Evolutionary conservation across 306 rosid species (phyloP).

Genomic region (Hippophae rhamnoides): DNA sequence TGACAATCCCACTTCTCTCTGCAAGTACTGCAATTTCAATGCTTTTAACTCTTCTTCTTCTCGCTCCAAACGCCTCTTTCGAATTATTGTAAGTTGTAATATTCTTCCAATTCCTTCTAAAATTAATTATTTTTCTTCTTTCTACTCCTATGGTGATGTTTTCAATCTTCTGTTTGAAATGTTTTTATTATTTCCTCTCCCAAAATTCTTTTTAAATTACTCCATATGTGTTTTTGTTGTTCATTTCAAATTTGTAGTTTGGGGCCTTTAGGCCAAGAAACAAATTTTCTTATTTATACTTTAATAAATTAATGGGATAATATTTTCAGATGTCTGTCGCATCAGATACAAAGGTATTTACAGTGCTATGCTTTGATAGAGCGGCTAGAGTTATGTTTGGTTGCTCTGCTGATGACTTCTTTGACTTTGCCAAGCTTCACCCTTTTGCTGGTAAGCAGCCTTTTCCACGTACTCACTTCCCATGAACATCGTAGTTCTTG

Average conservation of each 20-base stretch:
- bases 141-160: background rate
- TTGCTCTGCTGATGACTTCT: conserved; percentile 68
- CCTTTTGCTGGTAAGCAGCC: conserved; percentile 43
- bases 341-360: conserved; percentile 46
- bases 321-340: conserved; percentile 60
- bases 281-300: background rate
- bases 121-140: background rate
- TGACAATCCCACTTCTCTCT: conserved; percentile 22
- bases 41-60: conserved; percentile 25
- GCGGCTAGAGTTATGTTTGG: conserved; percentile 60
- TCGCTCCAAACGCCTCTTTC: conserved; percentile 54
- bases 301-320: background rate
- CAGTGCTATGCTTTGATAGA: conserved; percentile 59
- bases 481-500: background rate
- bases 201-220: background rate
- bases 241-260: background rate
- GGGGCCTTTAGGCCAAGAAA: background rate
- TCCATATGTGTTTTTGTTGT: background rate
- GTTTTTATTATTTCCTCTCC: too few relatives aligned
- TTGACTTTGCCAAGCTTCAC: conserved; percentile 57
- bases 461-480: background rate
- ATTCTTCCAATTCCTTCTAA: background rate
- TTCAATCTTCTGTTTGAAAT: background rate
- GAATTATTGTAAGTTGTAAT: conserved; percentile 34
- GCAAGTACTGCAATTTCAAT: conserved; percentile 42